A percentile compares a stretch with the other conserved stretches of the same genome.
phyloP scores from a whole-genome alignment of 139 green algal species.

The Closterium sp. region DNA sequence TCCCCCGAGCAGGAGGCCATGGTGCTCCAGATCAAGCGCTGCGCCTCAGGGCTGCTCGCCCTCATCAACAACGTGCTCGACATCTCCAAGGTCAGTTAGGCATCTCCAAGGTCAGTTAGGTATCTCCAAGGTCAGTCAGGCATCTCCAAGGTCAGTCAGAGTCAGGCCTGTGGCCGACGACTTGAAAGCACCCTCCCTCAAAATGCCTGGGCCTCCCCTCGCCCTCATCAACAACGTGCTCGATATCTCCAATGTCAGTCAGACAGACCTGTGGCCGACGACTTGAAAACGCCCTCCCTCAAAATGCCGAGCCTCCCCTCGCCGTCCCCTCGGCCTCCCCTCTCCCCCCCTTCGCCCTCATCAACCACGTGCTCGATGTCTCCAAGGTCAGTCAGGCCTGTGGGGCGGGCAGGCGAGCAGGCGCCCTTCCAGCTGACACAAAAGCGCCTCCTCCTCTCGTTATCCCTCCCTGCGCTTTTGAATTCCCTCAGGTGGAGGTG shows the following conservation, averaged over 20 bases:
- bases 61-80: conserved; percentile 9
- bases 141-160: conserved; percentile 44
- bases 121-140: neutral
- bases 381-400: conserved; percentile 22
- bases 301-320: neutral
- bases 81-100: neutral
- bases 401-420: too few species aligned
- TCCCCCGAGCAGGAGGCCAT: conserved; percentile 21
- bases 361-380: conserved; percentile 47
- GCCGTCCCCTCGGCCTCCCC: neutral
- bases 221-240: neutral
- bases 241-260: neutral
- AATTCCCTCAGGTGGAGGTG: conserved; percentile 19
- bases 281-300: too few species aligned
- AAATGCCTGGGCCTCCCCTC: neutral
- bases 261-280: too few species aligned
- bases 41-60: conserved; percentile 28
- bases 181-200: too few species aligned
- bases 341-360: neutral
- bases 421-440: too few species aligned
- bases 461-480: too few species aligned
- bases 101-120: neutral
- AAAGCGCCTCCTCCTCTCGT: too few species aligned
- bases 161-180: too few species aligned
- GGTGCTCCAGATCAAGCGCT: conserved; percentile 31